phyloP scores from a whole-genome alignment of 2,329 filamentous ascomycete genomes.

The Claviceps citrina region DNA sequence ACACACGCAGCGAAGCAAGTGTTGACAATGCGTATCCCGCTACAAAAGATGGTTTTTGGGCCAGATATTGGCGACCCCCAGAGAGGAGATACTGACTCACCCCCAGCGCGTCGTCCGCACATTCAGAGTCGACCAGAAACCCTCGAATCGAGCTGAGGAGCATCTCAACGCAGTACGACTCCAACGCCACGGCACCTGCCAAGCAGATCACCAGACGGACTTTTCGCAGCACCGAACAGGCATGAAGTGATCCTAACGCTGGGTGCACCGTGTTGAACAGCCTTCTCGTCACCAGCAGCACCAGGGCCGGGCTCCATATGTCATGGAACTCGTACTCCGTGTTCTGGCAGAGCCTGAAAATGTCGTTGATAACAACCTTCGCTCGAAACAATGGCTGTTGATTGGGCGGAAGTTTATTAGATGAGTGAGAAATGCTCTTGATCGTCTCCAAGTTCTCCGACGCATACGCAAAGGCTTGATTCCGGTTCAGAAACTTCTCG shows the following conservation, averaged over 20 bases:
- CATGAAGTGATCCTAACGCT: conserved; percentile 72
- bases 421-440: conserved; percentile 50
- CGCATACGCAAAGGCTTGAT: conserved; percentile 43
- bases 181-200: conserved; percentile 54
- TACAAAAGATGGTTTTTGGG: conserved; percentile 54
- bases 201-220: conserved; percentile 68
- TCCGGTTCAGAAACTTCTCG: conserved; percentile 49
- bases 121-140: conserved; percentile 70
- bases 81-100: conserved; percentile 71
- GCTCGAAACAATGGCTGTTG: conserved; percentile 80
- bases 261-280: conserved; percentile 70
- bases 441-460: conserved; percentile 54
- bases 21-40: conserved; percentile 68
- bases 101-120: conserved; percentile 78
- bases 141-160: conserved; percentile 64
- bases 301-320: conserved; percentile 64
- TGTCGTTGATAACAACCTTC: conserved; percentile 58
- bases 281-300: conserved; percentile 58
- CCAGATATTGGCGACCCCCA: conserved; percentile 50
- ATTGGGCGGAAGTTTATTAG: conserved; percentile 50
- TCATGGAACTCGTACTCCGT: conserved; percentile 46
- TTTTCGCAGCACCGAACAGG: conserved; percentile 74
- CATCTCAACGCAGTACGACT: conserved; percentile 81
- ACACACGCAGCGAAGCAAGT: conserved; percentile 60
- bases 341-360: conserved; percentile 62